These are phyloP conservation scores for Vitis amurensis DNA, from an alignment of 164 flowering plant species.

Conservation along the genomic window DNA sequence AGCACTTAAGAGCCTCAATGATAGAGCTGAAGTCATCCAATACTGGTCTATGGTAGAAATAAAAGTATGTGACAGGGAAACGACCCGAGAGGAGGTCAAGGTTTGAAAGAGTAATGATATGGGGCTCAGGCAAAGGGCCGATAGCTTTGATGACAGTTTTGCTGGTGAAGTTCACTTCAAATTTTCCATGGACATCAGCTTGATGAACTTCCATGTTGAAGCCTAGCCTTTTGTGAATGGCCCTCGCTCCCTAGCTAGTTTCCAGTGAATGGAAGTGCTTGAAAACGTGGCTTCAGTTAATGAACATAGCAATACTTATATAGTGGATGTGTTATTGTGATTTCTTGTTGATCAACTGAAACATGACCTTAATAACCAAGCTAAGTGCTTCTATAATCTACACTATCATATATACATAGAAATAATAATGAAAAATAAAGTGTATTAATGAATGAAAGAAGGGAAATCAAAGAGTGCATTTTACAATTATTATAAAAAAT, in stretches of 20 bases:
- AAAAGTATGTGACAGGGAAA: conserved; percentile 57
- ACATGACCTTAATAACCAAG: too few species aligned
- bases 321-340: not conserved
- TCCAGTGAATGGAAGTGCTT: not conserved
- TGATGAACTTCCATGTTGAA: not conserved
- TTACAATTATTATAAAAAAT: too few species aligned
- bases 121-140: conserved; percentile 7
- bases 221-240: not conserved
- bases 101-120: conserved; percentile 42
- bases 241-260: not conserved
- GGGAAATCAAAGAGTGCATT: too few species aligned
- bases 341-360: too few species aligned
- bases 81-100: conserved; percentile 62
- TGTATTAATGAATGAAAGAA: too few species aligned
- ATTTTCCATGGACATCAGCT: conserved; percentile 1
- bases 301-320: not conserved
- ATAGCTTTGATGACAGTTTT: conserved; percentile 35
- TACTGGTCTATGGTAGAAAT: conserved; percentile 30
- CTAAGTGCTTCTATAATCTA: too few species aligned
- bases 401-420: too few species aligned
- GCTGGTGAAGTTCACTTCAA: conserved; percentile 22
- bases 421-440: too few species aligned
- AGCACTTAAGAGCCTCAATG: conserved; percentile 22
- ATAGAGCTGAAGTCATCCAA: conserved; percentile 1
- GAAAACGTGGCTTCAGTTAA: not conserved